phyloP scores from a whole-genome alignment of 371 early-diverging fungal species.

The Fennellomyces sp. region DNA sequence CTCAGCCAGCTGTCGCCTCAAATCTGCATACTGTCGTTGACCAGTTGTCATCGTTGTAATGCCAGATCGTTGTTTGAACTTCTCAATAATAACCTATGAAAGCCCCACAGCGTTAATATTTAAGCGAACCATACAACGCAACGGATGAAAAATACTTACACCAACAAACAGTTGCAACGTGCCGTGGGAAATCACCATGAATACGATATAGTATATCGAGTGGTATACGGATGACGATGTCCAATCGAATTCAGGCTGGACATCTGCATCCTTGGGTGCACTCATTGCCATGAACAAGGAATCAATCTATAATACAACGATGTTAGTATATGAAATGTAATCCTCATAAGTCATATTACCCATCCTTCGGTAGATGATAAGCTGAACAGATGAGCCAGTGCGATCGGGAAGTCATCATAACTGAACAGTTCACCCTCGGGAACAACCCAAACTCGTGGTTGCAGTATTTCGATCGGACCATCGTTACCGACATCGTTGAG shows the following conservation, averaged over 20 bases:
- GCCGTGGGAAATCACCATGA: constrained; percentile 63
- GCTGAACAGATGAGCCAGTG: constrained; percentile 52
- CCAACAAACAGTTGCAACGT: constrained; percentile 65
- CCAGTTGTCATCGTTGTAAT: constrained; percentile 57
- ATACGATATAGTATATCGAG: constrained; percentile 55
- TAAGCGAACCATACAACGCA: too few species aligned
- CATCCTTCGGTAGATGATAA: constrained; percentile 67
- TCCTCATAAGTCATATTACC: constrained; percentile 30
- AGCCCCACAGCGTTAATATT: too few species aligned
- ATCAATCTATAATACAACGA: constrained; percentile 21
- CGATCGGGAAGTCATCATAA: constrained; percentile 51
- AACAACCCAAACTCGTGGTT: constrained; percentile 57
- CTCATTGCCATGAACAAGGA: constrained; percentile 56
- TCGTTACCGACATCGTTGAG: constrained; percentile 35
- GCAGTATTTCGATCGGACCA: constrained; percentile 34
- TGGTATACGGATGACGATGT: constrained; percentile 53
- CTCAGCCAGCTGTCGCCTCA: constrained; percentile 54
- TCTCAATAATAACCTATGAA: constrained; percentile 60
- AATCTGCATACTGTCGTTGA: constrained; percentile 59
- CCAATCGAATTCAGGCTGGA: constrained; percentile 52
- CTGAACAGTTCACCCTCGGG: constrained; percentile 52
- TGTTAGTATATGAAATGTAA: constrained; percentile 6
- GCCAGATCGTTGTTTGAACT: constrained; percentile 62
- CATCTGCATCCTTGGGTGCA: constrained; percentile 45
- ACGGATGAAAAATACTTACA: too few species aligned